Conservation (phyloP, 345 rosid genomes). For the Syzygium jambos region DNA sequence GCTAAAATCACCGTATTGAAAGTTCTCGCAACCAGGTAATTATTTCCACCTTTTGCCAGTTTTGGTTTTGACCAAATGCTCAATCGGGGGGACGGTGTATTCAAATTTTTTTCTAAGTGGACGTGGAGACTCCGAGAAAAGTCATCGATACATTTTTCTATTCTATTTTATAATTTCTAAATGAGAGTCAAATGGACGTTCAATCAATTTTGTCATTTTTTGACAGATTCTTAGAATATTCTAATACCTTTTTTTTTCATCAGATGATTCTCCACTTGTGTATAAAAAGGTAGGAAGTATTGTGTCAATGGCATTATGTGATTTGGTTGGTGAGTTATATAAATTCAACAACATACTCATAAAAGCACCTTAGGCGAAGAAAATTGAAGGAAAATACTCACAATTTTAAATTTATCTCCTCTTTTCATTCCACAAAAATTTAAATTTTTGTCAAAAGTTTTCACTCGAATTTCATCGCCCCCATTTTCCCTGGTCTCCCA, state of each 20-base stretch:
- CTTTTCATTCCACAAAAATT: neutral
- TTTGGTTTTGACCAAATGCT: neutral
- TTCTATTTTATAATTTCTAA: neutral
- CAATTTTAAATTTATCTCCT: neutral
- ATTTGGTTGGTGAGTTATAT: neutral
- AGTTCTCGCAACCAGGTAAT: neutral
- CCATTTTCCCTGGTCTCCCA: neutral
- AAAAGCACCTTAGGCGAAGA: neutral
- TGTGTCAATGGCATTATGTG: neutral
- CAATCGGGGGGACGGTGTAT: neutral
- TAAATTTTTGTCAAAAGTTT: neutral
- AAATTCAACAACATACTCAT: neutral
- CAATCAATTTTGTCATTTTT: neutral
- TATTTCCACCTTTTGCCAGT: neutral
- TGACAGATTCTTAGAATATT: neutral
- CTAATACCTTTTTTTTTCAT: neutral
- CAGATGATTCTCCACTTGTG: neutral
- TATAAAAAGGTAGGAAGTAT: neutral
- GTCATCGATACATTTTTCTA: neutral
- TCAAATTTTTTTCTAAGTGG: neutral
- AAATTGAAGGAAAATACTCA: neutral
- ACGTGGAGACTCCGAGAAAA: neutral
- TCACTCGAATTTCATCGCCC: neutral
- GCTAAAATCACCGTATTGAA: accelerated
- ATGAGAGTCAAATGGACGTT: neutral